A percentile compares a stretch with the other conserved stretches of the same genome.
Evolutionary conservation across 1,284 basidiomycete genomes (phyloP).

Genomic region (Pascua guehoae): DNA sequence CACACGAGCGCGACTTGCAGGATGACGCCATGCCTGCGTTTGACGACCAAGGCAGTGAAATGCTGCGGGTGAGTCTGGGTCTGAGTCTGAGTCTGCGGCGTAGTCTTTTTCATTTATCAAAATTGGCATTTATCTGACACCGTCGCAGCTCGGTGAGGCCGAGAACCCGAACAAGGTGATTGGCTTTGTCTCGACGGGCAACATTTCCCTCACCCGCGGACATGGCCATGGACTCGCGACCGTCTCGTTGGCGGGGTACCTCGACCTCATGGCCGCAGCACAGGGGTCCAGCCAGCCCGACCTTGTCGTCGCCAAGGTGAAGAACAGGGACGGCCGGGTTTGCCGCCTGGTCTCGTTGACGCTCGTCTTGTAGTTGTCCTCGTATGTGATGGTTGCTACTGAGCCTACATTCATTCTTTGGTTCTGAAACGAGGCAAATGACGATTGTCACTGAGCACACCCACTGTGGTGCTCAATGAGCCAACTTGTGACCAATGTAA

Average conservation of each 20-base stretch:
- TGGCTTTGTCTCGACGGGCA: constrained; percentile 76
- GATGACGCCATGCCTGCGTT: neutral
- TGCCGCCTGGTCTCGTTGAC: constrained; percentile 48
- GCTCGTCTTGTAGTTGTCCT: neutral
- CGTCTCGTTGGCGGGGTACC: constrained; percentile 58
- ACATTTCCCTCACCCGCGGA: constrained; percentile 70
- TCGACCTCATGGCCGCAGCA: constrained; percentile 52
- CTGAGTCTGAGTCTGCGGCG: too few relatives aligned
- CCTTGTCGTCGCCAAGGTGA: constrained; percentile 48
- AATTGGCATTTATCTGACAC: constrained; percentile 18
- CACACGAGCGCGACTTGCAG: constrained; percentile 33
- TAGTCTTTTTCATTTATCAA: too few relatives aligned
- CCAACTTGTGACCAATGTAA: too few relatives aligned
- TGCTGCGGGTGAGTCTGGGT: too few relatives aligned
- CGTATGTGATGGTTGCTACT: neutral
- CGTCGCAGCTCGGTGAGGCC: constrained; percentile 53
- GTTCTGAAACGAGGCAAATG: too few relatives aligned
- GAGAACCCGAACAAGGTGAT: constrained; percentile 54
- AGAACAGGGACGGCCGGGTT: constrained; percentile 51
- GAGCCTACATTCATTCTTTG: too few relatives aligned
- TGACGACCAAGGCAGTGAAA: too few relatives aligned
- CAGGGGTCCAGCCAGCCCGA: constrained; percentile 44
- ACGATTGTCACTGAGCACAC: too few relatives aligned
- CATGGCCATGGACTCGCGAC: constrained; percentile 69
- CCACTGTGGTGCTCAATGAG: too few relatives aligned